Evolutionary conservation across 2,329 filamentous ascomycete species (phyloP).

Genomic region (Xylaria sp.): DNA sequence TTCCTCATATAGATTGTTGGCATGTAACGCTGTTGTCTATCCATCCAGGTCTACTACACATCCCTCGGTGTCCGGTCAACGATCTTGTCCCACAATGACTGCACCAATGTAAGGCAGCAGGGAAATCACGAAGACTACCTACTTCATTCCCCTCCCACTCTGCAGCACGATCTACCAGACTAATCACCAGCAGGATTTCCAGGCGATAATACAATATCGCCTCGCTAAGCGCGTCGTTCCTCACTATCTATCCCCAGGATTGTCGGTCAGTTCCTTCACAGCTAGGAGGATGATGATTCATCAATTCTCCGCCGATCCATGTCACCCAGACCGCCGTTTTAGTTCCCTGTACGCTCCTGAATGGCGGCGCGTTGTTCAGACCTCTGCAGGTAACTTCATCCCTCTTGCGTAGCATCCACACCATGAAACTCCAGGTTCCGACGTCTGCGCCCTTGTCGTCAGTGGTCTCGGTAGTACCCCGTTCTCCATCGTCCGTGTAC

Average conservation of each 20-base stretch:
- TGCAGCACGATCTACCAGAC: not conserved
- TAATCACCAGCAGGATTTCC: not conserved
- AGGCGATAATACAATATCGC: not conserved
- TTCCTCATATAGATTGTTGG: not conserved
- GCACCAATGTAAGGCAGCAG: not conserved
- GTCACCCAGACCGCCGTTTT: not conserved
- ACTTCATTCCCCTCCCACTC: not conserved
- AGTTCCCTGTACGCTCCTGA: not conserved
- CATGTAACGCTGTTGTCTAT: not conserved
- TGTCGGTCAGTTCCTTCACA: conserved; percentile 1
- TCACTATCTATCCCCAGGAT: not conserved
- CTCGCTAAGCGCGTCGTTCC: not conserved
- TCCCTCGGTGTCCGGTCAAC: not conserved
- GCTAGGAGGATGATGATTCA: not conserved
- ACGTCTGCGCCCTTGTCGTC: not conserved
- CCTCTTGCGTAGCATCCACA: not conserved
- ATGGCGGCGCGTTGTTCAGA: not conserved
- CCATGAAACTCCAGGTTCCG: not conserved
- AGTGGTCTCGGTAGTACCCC: not conserved
- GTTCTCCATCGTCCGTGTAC: not conserved
- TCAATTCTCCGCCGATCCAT: not conserved
- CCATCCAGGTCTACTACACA: not conserved
- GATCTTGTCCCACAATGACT: not conserved
- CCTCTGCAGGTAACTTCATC: no score
- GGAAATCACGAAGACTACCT: not conserved